phyloP scores from a whole-genome alignment of 2,329 filamentous ascomycete genomes.

The Penicillium vulpinum region DNA sequence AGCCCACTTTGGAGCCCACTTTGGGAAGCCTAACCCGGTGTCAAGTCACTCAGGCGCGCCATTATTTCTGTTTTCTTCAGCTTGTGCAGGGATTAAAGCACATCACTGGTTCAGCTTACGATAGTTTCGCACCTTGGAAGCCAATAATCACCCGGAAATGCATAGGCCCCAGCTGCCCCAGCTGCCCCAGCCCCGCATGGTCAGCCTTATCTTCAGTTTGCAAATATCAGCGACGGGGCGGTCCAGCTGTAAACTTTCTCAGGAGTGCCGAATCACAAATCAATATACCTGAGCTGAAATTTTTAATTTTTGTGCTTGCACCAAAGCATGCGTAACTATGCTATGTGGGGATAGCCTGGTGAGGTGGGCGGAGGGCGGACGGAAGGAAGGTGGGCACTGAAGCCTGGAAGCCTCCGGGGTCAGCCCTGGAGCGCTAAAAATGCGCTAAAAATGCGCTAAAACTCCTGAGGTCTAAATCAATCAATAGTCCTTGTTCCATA shows the following conservation, averaged over 20 bases:
- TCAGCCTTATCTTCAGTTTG: not conserved
- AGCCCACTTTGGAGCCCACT: not conserved
- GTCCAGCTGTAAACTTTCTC: not conserved
- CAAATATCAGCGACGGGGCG: not conserved
- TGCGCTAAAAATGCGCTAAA: not conserved
- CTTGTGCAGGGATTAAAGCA: not conserved
- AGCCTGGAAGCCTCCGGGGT: not conserved
- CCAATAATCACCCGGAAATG: not conserved
- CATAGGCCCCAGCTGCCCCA: no score
- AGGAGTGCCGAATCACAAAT: not conserved
- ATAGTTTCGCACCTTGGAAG: not conserved
- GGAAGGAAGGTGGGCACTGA: not conserved
- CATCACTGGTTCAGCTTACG: not conserved
- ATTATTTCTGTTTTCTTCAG: slow-evolving; percentile 1
- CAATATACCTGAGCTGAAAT: not conserved
- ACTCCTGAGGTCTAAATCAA: not conserved
- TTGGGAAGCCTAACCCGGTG: not conserved
- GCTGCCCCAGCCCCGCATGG: not conserved
- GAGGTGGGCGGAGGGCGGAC: not conserved
- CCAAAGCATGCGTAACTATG: not conserved
- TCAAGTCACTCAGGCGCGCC: not conserved
- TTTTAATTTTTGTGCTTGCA: not conserved
- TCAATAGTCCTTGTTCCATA: not conserved
- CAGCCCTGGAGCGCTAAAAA: not conserved
- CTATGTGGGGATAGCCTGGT: not conserved